Evolutionary conservation across 2,329 filamentous ascomycete species (phyloP).

Genomic region (Decorospora gaudefroyi): DNA sequence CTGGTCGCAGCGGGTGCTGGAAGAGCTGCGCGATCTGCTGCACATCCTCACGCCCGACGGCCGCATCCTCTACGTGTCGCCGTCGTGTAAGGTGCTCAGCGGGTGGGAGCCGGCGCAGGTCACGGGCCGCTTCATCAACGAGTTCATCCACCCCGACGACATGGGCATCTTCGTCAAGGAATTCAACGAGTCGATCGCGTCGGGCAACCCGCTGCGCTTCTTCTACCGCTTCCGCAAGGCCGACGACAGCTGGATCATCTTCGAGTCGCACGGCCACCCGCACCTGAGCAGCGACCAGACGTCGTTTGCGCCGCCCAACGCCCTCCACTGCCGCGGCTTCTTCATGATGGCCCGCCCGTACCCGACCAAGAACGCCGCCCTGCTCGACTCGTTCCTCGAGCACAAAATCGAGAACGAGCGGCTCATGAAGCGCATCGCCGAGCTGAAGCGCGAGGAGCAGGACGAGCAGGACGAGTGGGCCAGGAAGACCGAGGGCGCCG

Average conservation of each 20-base stretch:
- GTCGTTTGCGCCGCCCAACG: conserved; percentile 64
- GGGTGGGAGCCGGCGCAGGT: conserved; percentile 75
- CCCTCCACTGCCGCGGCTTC: conserved; percentile 76
- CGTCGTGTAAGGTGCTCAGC: conserved; percentile 73
- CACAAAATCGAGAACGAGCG: conserved; percentile 97
- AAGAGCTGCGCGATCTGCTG: conserved; percentile 86
- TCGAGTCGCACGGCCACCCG: conserved; percentile 91
- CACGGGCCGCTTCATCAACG: conserved; percentile 73
- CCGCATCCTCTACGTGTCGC: conserved; percentile 82
- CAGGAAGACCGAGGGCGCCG: conserved; percentile 60
- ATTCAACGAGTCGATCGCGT: conserved; percentile 85
- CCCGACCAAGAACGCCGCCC: conserved; percentile 80
- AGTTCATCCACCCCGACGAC: conserved; percentile 86
- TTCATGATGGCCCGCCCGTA: conserved; percentile 94
- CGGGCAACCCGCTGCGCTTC: conserved; percentile 76
- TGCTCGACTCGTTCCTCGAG: conserved; percentile 91
- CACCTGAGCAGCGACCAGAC: conserved; percentile 76
- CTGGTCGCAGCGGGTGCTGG: conserved; percentile 87
- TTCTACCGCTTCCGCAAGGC: conserved; percentile 83
- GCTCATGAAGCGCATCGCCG: conserved; percentile 78
- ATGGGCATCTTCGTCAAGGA: conserved; percentile 80
- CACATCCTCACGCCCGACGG: conserved; percentile 86
- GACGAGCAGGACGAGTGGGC: conserved; percentile 73
- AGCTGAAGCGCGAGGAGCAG: conserved; percentile 82
- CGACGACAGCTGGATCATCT: conserved; percentile 74